phyloP scores from a whole-genome alignment of 2,329 filamentous ascomycete species.

The Exophiala mesophila region DNA sequence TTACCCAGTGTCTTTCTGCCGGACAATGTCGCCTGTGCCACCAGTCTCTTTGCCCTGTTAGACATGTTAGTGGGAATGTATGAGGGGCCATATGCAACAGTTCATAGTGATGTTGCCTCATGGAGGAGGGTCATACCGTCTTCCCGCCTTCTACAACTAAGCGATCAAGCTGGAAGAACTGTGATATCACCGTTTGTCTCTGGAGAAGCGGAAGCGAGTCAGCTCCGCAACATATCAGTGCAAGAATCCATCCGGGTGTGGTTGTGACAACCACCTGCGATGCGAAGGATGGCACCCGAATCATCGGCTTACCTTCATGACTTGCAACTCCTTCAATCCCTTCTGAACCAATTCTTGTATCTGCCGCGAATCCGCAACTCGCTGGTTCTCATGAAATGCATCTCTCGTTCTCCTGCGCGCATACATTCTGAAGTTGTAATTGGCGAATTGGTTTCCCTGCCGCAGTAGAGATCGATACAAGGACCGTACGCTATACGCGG shows the following conservation, averaged over 20 bases:
- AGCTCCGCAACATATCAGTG: too few species aligned
- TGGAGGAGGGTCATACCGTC: slow-evolving; percentile 51
- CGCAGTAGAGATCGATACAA: slow-evolving; percentile 83
- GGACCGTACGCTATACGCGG: slow-evolving; percentile 45
- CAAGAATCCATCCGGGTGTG: too few species aligned
- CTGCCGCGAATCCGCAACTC: slow-evolving; percentile 65
- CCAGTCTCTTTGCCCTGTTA: slow-evolving; percentile 66
- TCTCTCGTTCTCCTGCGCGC: slow-evolving; percentile 85
- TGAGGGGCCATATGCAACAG: too few species aligned
- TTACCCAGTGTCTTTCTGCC: slow-evolving; percentile 77
- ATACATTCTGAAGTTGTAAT: slow-evolving; percentile 98
- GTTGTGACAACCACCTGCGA: too few species aligned
- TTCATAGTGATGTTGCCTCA: too few species aligned
- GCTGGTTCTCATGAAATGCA: slow-evolving; percentile 76
- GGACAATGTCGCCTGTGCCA: slow-evolving; percentile 59
- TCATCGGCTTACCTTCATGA: slow-evolving; percentile 69
- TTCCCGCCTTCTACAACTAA: slow-evolving; percentile 88
- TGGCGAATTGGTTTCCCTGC: slow-evolving; percentile 78
- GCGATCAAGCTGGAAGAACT: slow-evolving; percentile 88
- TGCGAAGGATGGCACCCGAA: too few species aligned
- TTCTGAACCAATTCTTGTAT: slow-evolving; percentile 87
- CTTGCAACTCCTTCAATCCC: slow-evolving; percentile 78
- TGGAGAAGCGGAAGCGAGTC: slow-evolving; percentile 41
- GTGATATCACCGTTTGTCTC: slow-evolving; percentile 91
- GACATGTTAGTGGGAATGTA: too few species aligned